These are phyloP conservation scores for Fistulinella prunicolor DNA, from an alignment of 768 basidiomycete genomes.

Conservation along the genomic window DNA sequence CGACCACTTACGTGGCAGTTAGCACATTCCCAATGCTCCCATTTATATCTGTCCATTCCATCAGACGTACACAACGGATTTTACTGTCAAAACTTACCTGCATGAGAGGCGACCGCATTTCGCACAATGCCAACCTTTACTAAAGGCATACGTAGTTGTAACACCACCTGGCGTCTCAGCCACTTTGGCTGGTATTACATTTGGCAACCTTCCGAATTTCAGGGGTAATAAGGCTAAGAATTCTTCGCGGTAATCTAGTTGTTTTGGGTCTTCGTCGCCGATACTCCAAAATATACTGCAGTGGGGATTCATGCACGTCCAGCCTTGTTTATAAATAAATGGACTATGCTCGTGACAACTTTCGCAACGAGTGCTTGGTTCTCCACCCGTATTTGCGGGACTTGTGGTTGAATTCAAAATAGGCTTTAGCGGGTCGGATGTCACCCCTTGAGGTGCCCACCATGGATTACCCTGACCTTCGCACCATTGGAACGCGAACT, in stretches of 20 bases:
- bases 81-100: conserved; percentile 45
- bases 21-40: conserved; percentile 72
- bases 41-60: conserved; percentile 51
- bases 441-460: conserved; percentile 36
- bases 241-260: conserved; percentile 45
- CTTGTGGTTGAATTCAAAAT: neutral
- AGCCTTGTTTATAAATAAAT: conserved; percentile 50
- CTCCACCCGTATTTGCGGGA: neutral
- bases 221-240: conserved; percentile 44
- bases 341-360: conserved; percentile 46
- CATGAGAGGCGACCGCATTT: conserved; percentile 71
- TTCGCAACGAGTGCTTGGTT: conserved; percentile 33
- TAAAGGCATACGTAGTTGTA: conserved; percentile 54
- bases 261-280: conserved; percentile 26
- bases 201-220: conserved; percentile 32
- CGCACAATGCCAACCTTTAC: conserved; percentile 66
- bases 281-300: conserved; percentile 59
- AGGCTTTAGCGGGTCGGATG: neutral
- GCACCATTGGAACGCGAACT: conserved; percentile 86
- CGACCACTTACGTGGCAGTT: conserved; percentile 48
- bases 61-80: conserved; percentile 1
- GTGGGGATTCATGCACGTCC: conserved; percentile 62
- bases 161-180: conserved; percentile 31
- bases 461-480: conserved; percentile 60
- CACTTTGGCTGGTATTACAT: conserved; percentile 39